phyloP scores from a whole-genome alignment of 148 eudicot species.

The Polygonum aviculare region DNA sequence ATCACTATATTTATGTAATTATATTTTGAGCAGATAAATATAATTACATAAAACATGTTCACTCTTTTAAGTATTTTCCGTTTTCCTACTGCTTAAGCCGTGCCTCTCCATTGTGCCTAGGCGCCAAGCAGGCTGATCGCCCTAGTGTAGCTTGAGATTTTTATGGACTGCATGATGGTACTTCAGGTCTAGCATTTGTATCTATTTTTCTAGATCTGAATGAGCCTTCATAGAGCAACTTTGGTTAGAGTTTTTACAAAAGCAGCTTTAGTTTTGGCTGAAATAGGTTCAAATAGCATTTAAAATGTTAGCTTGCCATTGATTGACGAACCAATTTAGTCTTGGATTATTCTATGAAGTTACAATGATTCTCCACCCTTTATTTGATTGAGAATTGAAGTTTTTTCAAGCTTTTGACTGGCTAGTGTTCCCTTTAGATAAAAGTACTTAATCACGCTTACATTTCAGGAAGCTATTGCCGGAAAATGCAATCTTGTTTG shows the following conservation, averaged over 20 bases:
- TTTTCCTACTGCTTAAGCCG: too few relatives aligned
- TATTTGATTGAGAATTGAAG: background rate
- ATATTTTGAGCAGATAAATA: too few relatives aligned
- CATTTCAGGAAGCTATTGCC: slow-evolving; percentile 62
- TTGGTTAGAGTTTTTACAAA: background rate
- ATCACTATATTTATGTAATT: too few relatives aligned
- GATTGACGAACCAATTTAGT: background rate
- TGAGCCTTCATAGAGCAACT: background rate
- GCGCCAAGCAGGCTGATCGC: too few relatives aligned
- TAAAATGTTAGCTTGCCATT: background rate
- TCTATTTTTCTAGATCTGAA: background rate
- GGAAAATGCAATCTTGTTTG: slow-evolving; percentile 76
- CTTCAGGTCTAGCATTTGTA: background rate
- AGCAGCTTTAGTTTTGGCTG: background rate
- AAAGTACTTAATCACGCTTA: slow-evolving; percentile 20
- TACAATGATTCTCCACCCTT: background rate
- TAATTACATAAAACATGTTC: too few relatives aligned
- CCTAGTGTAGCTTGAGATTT: too few relatives aligned
- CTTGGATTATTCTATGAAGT: background rate
- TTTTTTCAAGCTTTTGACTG: background rate
- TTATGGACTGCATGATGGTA: too few relatives aligned
- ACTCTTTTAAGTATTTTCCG: too few relatives aligned
- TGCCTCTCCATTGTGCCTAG: too few relatives aligned
- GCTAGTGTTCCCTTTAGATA: slow-evolving; percentile 2
- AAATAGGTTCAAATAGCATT: background rate